Evolutionary conservation across 1,284 basidiomycete species (phyloP), one percentile per base, ranked within the genome.

Genomic region (Pascua guehoae): DNA sequence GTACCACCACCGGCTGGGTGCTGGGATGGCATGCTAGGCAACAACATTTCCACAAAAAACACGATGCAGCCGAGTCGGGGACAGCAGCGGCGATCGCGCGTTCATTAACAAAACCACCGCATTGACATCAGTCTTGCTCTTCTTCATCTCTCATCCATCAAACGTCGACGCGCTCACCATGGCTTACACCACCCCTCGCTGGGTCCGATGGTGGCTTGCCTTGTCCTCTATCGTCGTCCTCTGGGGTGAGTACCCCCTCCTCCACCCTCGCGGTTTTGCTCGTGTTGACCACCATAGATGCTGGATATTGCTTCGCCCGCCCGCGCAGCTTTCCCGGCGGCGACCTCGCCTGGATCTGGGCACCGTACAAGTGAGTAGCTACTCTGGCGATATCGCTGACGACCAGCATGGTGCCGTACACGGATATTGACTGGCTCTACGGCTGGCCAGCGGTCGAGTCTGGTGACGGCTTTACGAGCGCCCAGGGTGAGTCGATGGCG

Each of bases 341-440:
- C 2, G 88, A 91, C 75, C 79, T 91, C 42, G 86, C 89, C 64
- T 92, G 88, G 89, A 83, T 93, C 49, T 94, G 90, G 91, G 80
- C 83, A 61, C 89, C 89, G 1, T 92, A 92, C 71, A 82, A 79
- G 54, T 75, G 67, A 64, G 70, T 67, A 2, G n/a, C n/a, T n/a
- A 5, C 15, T 12, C 15, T 8, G 32, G n/a, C 18, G 12, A 36
- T 4, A 2, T 2, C 11, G 32, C 54, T 54, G 42, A 57, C 58
- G 8, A 8, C 24, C 45, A 61, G 59, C 51, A 50, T 54, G 51
- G 51, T 71, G 11, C 68, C 68, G 2, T 74, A 73, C 56, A 59
- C 61, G 11, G 79, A 87, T 46, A 79, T 93, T 52, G 87, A 89
- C 70, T 79, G 81, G 58, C 84, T 84, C 12, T 95, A 96, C 67